These are phyloP conservation scores for Phalaenopsis aphrodite DNA, from an alignment of 106 monocot species.

Conservation along the genomic window DNA sequence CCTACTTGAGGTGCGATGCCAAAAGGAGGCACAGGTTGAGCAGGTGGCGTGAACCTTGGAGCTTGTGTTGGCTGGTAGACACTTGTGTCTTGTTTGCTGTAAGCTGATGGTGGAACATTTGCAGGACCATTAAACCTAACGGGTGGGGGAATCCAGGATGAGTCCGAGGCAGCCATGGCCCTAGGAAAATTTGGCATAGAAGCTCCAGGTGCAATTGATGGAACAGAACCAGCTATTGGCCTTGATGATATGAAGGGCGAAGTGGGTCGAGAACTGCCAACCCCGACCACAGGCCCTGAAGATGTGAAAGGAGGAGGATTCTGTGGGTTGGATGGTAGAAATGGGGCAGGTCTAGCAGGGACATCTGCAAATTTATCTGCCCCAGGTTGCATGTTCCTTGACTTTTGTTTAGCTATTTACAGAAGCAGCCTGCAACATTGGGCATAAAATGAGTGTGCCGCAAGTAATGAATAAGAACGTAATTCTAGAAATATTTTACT, in stretches of 20 bases:
- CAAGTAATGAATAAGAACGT: background rate
- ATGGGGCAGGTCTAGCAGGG: constrained; percentile 33
- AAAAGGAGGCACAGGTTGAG: constrained; percentile 23
- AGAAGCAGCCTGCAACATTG: background rate
- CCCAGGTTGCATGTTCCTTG: constrained; percentile 39
- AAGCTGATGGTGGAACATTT: constrained; percentile 26
- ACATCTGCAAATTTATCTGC: constrained; percentile 28
- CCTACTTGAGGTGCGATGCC: constrained; percentile 15
- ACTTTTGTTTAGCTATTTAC: background rate
- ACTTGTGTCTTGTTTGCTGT: constrained; percentile 14
- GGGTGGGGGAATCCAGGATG: constrained; percentile 19
- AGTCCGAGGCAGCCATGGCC: constrained; percentile 18
- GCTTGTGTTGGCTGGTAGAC: constrained; percentile 24
- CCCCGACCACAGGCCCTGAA: constrained; percentile 21
- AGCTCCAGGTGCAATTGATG: constrained; percentile 13
- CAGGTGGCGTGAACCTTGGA: constrained; percentile 21
- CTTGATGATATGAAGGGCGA: constrained; percentile 21
- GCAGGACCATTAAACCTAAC: constrained; percentile 45
- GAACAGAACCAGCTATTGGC: constrained; percentile 12
- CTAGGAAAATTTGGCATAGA: constrained; percentile 11
- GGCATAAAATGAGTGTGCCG: background rate
- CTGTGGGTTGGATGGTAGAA: constrained; percentile 37
- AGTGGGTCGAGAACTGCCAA: constrained; percentile 22
- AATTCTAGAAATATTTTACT: background rate
- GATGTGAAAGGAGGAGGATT: constrained; percentile 22